Evolutionary conservation across 2,329 filamentous ascomycete genomes (phyloP), one percentile per base, ranked within the genome.

Genomic region (Aspergillus sp.): DNA sequence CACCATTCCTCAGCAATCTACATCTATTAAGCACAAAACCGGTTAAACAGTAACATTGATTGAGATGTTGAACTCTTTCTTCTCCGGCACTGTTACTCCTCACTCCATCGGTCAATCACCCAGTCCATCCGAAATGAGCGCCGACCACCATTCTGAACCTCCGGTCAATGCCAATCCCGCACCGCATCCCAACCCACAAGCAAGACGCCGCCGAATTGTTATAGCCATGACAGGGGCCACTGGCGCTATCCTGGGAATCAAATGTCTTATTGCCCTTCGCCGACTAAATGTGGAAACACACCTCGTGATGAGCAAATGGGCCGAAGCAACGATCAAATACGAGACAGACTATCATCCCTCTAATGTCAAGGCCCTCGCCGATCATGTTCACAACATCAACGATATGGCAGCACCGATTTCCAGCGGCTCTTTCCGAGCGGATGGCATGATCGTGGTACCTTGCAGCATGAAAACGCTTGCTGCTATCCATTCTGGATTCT

Each of bases 221-320:
- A 64, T 77, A 6, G 75, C 65, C 13, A 70, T 78, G 35, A 77
- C 75, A 2, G 74, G 74, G 3, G 74, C 74, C 1, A 77, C 74
- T 0, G 74, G 74, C 3, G 62, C 73, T 2, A 53, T 65, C 2
- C 59, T 70, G 6, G 73, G 64, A 1, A 71, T 76, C 43, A 66
- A 65, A 11, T 51, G 67, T 0, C 67, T 76, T 4, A 56, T 62
- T 6, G 57, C 61, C 3, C 65, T 77, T 0, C 67, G 68, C 1
- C 48, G 52, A 0, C 62, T 75, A 8, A 59, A 68, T n/a, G 53
- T 75, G 11, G 74, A 77, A 55, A 75, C 72, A 0, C 70, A 75
- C 45, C 62, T 74, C 2, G 61, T 77, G 7, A 66, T 77, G 37
- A 68, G 62, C 48, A 74, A 75, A 52, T 77, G 74, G 73, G 74